Conservation (phyloP, 306 rosid species). For the Crataegus laevigata region DNA sequence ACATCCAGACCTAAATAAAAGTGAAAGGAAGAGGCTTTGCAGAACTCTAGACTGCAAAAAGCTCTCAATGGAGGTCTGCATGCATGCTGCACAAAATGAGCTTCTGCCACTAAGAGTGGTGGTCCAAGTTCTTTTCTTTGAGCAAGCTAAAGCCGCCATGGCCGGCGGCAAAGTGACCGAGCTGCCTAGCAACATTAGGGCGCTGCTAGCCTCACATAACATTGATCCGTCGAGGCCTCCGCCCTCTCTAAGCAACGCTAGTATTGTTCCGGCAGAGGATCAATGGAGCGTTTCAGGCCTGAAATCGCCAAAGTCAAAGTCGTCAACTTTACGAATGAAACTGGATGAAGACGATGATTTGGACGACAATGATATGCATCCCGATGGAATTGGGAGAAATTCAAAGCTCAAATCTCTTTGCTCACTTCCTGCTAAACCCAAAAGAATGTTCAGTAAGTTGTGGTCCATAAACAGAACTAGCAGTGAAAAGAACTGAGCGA, state of each 20-base stretch:
- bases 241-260: slow-evolving; percentile 53
- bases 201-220: slow-evolving; percentile 66
- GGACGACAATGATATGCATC: slow-evolving; percentile 39
- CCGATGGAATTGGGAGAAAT: slow-evolving; percentile 47
- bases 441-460: slow-evolving; percentile 78
- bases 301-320: slow-evolving; percentile 72
- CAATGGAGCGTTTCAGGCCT: slow-evolving; percentile 86
- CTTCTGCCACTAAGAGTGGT: slow-evolving; percentile 87
- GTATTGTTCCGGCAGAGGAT: slow-evolving; percentile 62
- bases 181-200: slow-evolving; percentile 72
- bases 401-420: slow-evolving; percentile 57
- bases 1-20: slow-evolving; percentile 84
- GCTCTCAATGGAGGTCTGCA: slow-evolving; percentile 91
- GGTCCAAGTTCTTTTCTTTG: slow-evolving; percentile 97
- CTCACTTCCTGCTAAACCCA: slow-evolving; percentile 73
- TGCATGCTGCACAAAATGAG: slow-evolving; percentile 99
- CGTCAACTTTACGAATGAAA: slow-evolving; percentile 84
- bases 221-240: slow-evolving; percentile 74
- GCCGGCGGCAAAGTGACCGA: slow-evolving; percentile 69
- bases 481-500: slow-evolving; percentile 64
- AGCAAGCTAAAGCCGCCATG: slow-evolving; percentile 80
- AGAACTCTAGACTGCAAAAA: slow-evolving; percentile 88
- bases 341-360: slow-evolving; percentile 80
- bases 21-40: slow-evolving; percentile 89
- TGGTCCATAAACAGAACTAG: slow-evolving; percentile 71